phyloP scores from a whole-genome alignment of 2,329 filamentous ascomycete genomes.

The Hypoxylon sp. region DNA sequence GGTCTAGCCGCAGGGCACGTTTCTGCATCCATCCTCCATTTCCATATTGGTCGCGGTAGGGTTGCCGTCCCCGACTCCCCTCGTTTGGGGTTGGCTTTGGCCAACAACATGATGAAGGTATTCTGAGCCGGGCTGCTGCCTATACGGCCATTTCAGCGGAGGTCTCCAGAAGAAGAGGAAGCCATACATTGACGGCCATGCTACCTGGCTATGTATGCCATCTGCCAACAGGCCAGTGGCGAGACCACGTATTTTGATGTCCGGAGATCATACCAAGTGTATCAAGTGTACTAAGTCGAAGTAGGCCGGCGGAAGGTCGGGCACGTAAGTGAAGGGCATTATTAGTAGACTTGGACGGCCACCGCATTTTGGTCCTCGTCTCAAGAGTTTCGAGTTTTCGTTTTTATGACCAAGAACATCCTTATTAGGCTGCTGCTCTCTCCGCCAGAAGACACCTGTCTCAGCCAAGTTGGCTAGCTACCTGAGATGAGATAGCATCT shows the following conservation, averaged over 20 bases:
- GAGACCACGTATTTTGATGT: constrained; percentile 30
- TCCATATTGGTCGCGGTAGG: constrained; percentile 30
- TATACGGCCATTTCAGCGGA: constrained; percentile 19
- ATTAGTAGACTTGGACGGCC: constrained; percentile 30
- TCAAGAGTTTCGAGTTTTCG: constrained; percentile 15
- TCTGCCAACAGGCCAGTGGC: constrained; percentile 23
- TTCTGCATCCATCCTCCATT: constrained; percentile 30
- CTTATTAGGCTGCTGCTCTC: not conserved
- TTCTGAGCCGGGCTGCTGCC: constrained; percentile 17
- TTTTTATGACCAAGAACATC: constrained; percentile 10
- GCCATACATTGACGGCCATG: constrained; percentile 25
- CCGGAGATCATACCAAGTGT: constrained; percentile 12
- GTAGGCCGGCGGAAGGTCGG: constrained; percentile 3
- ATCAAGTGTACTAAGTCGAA: not conserved
- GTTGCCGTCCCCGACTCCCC: constrained; percentile 18
- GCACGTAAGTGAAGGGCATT: constrained; percentile 19
- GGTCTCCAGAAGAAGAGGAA: constrained; percentile 15
- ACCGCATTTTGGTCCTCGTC: constrained; percentile 4
- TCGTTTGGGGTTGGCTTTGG: constrained; percentile 26
- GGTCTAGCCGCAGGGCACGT: constrained; percentile 36
- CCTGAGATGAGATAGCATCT: not conserved
- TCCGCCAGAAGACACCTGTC: not conserved
- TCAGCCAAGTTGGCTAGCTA: constrained; percentile 1
- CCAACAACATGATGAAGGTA: constrained; percentile 15
- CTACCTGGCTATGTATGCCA: constrained; percentile 29